Base-by-base conservation (phyloP, 2,329 filamentous ascomycete species). In the Penicillium sp. region DNA sequence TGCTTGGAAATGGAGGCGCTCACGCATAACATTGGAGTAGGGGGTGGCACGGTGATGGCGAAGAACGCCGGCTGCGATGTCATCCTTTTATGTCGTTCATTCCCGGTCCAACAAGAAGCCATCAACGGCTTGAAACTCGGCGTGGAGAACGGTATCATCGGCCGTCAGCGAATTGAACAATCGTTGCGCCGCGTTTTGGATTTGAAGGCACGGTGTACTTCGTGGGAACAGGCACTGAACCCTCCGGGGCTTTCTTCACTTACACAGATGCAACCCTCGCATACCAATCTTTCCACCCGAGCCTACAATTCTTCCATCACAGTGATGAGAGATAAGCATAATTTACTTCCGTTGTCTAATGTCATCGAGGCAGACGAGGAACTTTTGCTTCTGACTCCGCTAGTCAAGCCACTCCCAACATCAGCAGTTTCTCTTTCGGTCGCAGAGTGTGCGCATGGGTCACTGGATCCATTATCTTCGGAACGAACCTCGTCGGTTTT, bases 1-100 rank as follows among this genome's bases (percentile, higher is more conserved):
- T 97, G 93, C 63, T 78, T 97, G 8, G 93, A 97, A 72, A 97
- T 97, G 93, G 92, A 97, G 69, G 92, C 92, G 0, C 82, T 97
- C 9, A 94, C 91, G 61, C 90, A 96, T 69, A 95, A 97, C 66
- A 94, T 97, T 48, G 93, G 93, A n/a, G 92, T 99, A 18, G 92
- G 93, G 64, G 93, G 94, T 39, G 94, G 94, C 13, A 96, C 93
- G 0, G 91, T 97, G 65, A 97, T 97, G 92, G 94, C 94, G 4
- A 90, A 97, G 49, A 94, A 96, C 72, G 93, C 94, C 32, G 94
- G 94, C 14, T 97, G 94, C 70, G 94, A 99, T 72, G 79, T 97
- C 51, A 86, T 97, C 5, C 82, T 97, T 6, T 83, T 97, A 1
- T 97, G 92, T 67, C 87, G 92, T 43, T 92, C 91, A 6, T 95